Evolutionary conservation across 768 basidiomycete species (phyloP), one percentile per base, ranked within the genome.

Genomic region (Fistulinella prunicolor): DNA sequence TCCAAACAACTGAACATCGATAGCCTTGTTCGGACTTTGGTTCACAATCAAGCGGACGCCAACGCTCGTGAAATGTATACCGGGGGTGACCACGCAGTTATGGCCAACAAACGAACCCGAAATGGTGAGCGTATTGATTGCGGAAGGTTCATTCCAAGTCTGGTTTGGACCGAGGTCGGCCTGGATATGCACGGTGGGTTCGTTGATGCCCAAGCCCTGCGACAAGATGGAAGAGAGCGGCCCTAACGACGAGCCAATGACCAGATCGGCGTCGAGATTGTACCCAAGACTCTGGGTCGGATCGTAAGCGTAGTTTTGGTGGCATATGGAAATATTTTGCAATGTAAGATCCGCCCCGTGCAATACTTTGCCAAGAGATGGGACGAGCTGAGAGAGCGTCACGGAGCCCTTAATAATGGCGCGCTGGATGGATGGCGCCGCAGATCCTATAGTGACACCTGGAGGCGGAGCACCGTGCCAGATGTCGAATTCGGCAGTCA

Each of bases 221-320:
- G 34, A 37, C 17, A 48, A 12, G 20, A 38, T 30, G 10, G 36
- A 37, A 23, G 47, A 22, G 6, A 49, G 20, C 4, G 47, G 43
- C 1, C 47, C 42, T 2, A 42, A 14, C 4, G 47, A 42, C n/a
- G 41, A 34, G 19, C 34, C 41, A 14, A 49, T 36, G 24, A 32
- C 41, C 2, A 49, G 36, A 24, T 43, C 35, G n/a, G 47, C 47
- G 3, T 49, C 47, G 9, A 49, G 24, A n/a, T 43, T 24, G 29
- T 43, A 49, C 1, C 47, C 47, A 10, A 49, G 26, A 24, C 17
- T 14, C 36, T 38, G 42, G 9, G 41, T 38, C n/a, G 47, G 24
- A 30, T 49, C 42, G 28, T 23, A 49, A 19, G 22, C 34, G 42
- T 49, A 49, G n/a, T 49, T 49, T 34, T 49, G 47, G 29, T 49